Evolutionary conservation across 495 filamentous ascomycete genomes (phyloP).

Genomic region (Lasiosphaeris hirsuta): DNA sequence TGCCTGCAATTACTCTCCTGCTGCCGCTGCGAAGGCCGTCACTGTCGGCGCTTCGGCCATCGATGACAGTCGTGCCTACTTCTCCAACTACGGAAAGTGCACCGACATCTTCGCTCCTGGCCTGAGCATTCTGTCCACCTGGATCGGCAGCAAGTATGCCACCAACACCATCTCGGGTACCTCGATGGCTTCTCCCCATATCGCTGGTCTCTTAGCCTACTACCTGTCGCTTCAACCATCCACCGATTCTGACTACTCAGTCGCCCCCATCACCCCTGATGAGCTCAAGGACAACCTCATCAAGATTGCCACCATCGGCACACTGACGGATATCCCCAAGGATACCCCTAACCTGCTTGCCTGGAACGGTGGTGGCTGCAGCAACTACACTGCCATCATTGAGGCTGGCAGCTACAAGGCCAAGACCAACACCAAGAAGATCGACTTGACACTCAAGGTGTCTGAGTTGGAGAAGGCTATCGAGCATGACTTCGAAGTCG

Average conservation of each 20-base stretch:
- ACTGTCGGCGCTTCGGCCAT: conserved; percentile 96
- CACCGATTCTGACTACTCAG: conserved; percentile 81
- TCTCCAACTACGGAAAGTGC: conserved; percentile 99
- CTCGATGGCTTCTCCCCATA: conserved; percentile 98
- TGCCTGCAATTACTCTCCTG: conserved; percentile 99
- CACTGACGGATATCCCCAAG: conserved; percentile 77
- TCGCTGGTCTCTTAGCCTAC: conserved; percentile 95
- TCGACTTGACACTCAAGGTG: conserved; percentile 28
- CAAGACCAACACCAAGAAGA: conserved; percentile 31
- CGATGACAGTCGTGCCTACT: conserved; percentile 95
- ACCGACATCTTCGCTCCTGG: conserved; percentile 99
- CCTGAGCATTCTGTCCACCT: conserved; percentile 94
- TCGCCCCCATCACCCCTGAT: conserved; percentile 85
- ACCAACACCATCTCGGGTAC: conserved; percentile 99
- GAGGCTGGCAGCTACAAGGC: conserved; percentile 59
- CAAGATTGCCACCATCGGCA: conserved; percentile 73
- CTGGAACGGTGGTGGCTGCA: conserved; percentile 96
- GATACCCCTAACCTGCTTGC: conserved; percentile 86
- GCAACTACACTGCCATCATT: conserved; percentile 86
- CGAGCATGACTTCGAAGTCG: conserved; percentile 52
- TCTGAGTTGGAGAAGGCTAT: conserved; percentile 60
- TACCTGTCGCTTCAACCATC: conserved; percentile 92
- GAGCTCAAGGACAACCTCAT: conserved; percentile 90
- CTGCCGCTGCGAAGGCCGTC: conserved; percentile 85
- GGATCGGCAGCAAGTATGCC: conserved; percentile 92